phyloP scores from a whole-genome alignment of 768 basidiomycete genomes.

The Porpolomopsis calyptriformis region DNA sequence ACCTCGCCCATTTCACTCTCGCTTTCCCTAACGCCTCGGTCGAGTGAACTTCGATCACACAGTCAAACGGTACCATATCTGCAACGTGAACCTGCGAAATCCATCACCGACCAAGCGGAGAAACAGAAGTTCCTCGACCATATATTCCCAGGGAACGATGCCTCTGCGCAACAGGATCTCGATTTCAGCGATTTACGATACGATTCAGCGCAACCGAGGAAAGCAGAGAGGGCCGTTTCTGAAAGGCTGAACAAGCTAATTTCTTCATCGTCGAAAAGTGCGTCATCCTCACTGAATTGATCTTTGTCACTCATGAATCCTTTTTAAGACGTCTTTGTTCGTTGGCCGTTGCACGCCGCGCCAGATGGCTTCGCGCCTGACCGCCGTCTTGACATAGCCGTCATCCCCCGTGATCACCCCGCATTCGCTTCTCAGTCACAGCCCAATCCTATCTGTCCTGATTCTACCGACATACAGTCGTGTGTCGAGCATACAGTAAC shows the following conservation, averaged over 20 bases:
- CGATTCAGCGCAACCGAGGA: background rate
- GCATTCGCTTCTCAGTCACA: background rate
- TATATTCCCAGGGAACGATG: background rate
- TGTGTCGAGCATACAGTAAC: conserved; percentile 2
- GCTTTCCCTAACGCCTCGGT: background rate
- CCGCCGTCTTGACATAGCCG: conserved; percentile 2
- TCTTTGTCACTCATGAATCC: background rate
- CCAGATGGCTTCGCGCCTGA: background rate
- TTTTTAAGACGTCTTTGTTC: conserved; percentile 1
- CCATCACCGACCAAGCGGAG: background rate
- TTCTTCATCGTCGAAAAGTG: background rate
- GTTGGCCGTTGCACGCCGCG: background rate
- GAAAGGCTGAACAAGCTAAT: background rate
- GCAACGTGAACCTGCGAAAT: background rate
- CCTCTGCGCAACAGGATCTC: background rate
- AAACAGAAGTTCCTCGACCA: background rate
- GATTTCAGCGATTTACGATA: background rate
- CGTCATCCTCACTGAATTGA: background rate
- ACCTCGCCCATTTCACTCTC: background rate
- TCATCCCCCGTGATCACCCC: background rate
- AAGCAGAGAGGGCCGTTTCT: background rate
- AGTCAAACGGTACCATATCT: background rate
- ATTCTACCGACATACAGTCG: background rate
- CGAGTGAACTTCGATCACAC: conserved; percentile 3
- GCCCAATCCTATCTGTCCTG: background rate